Conservation (phyloP, 192 early-diverging fungal genomes). For the Backusella morwellensis region DNA sequence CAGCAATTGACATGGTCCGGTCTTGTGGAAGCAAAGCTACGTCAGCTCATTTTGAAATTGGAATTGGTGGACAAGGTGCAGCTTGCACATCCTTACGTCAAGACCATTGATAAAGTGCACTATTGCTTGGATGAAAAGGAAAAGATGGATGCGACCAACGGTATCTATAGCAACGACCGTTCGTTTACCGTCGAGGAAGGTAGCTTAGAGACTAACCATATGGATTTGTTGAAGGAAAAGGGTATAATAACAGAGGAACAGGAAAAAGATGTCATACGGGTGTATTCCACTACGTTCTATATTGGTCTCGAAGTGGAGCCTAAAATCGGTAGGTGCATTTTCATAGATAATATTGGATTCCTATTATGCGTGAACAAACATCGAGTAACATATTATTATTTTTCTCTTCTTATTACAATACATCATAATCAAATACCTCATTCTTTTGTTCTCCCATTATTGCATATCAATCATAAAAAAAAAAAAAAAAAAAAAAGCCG, state of each 20-base stretch:
- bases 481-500: neutral
- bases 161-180: constrained; percentile 46
- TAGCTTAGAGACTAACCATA: constrained; percentile 27
- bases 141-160: constrained; percentile 62
- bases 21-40: constrained; percentile 87
- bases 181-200: constrained; percentile 36
- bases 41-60: constrained; percentile 83
- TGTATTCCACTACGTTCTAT: constrained; percentile 86
- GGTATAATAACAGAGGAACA: constrained; percentile 21
- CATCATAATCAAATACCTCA: neutral
- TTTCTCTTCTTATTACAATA: neutral
- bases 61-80: constrained; percentile 71
- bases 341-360: neutral
- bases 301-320: constrained; percentile 76
- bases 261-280: constrained; percentile 26
- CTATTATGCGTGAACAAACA: neutral
- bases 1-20: constrained; percentile 82
- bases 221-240: constrained; percentile 26
- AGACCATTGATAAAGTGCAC: constrained; percentile 74
- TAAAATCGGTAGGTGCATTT: constrained; percentile 43
- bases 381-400: neutral
- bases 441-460: neutral
- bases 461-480: neutral
- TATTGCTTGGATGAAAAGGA: constrained; percentile 67
- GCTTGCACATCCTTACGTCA: constrained; percentile 88